Evolutionary conservation across 1,139 yeast genomes (phyloP).

Genomic region (Insectozyma bohioensis): DNA sequence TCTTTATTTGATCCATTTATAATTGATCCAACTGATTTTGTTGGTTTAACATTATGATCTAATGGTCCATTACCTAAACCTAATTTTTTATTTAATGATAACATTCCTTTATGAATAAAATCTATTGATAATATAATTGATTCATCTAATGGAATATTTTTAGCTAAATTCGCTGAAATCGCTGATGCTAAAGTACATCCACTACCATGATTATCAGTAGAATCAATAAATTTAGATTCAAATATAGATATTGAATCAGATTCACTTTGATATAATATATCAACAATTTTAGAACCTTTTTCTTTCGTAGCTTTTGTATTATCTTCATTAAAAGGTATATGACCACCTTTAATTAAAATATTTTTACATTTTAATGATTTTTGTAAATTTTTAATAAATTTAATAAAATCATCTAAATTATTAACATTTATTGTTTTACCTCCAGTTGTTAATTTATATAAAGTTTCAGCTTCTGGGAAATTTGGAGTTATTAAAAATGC

Average conservation of each 20-base stretch:
- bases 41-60: conserved; percentile 48
- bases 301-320: conserved; percentile 17
- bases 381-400: conserved; percentile 46
- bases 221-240: conserved; percentile 47
- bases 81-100: conserved; percentile 29
- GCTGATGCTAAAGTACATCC: conserved; percentile 89
- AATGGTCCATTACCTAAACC: conserved; percentile 76
- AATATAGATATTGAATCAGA: conserved; percentile 40
- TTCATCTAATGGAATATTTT: conserved; percentile 40
- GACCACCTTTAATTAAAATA: conserved; percentile 83
- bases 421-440: conserved; percentile 7
- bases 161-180: conserved; percentile 73
- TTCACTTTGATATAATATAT: conserved; percentile 56
- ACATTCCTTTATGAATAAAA: conserved; percentile 68
- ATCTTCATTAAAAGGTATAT: conserved; percentile 50
- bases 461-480: conserved; percentile 57
- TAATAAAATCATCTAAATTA: conserved; percentile 15
- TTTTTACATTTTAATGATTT: conserved; percentile 44
- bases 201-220: conserved; percentile 79
- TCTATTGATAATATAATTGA: conserved; percentile 60
- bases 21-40: conserved; percentile 12
- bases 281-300: conserved; percentile 41
- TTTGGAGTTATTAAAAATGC: conserved; percentile 80
- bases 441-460: conserved; percentile 24
- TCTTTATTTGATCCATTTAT: conserved; percentile 9